These are phyloP conservation scores for Macadamia integrifolia DNA, from an alignment of 164 flowering plant species.

Conservation along the genomic window DNA sequence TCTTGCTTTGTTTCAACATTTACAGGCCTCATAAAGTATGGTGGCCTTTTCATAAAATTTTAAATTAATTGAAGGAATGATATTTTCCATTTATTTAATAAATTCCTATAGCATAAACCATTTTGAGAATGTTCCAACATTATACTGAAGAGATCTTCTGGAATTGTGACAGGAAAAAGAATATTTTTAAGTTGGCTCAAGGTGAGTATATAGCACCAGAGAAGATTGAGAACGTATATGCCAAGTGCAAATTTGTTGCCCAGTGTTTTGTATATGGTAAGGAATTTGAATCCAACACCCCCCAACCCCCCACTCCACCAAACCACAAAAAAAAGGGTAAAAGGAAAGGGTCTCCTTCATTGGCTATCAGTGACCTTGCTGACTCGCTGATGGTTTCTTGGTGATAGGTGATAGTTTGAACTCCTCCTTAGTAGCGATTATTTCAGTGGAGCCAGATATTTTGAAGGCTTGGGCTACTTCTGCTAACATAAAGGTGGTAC, in stretches of 20 bases:
- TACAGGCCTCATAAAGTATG: too few species aligned
- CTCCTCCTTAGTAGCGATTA: slow-evolving; percentile 75
- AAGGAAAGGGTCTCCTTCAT: too few species aligned
- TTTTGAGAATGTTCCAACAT: background rate
- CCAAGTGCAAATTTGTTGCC: slow-evolving; percentile 78
- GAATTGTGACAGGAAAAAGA: slow-evolving; percentile 69
- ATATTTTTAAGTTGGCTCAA: slow-evolving; percentile 95
- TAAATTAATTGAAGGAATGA: too few species aligned
- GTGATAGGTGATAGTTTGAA: slow-evolving; percentile 84
- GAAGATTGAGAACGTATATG: slow-evolving; percentile 93
- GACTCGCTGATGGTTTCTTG: slow-evolving; percentile 9
- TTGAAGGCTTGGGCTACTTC: slow-evolving; percentile 77
- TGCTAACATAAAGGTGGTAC: slow-evolving; percentile 67
- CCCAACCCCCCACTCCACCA: too few species aligned
- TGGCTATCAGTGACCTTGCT: slow-evolving; percentile 7
- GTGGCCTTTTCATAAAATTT: too few species aligned
- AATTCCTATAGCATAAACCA: slow-evolving; percentile 72
- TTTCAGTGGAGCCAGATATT: slow-evolving; percentile 67
- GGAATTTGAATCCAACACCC: slow-evolving; percentile 11
- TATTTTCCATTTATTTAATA: slow-evolving; percentile 31
- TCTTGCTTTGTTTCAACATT: too few species aligned
- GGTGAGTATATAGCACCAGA: slow-evolving; percentile 98
- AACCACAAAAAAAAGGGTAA: too few species aligned
- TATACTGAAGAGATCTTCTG: background rate
- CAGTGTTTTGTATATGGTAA: slow-evolving; percentile 95